Percentiles rank a stretch among this genome's conserved stretches.
Evolutionary conservation across 768 basidiomycete genomes (phyloP).

Genomic region (Tylopilus subfusipes): DNA sequence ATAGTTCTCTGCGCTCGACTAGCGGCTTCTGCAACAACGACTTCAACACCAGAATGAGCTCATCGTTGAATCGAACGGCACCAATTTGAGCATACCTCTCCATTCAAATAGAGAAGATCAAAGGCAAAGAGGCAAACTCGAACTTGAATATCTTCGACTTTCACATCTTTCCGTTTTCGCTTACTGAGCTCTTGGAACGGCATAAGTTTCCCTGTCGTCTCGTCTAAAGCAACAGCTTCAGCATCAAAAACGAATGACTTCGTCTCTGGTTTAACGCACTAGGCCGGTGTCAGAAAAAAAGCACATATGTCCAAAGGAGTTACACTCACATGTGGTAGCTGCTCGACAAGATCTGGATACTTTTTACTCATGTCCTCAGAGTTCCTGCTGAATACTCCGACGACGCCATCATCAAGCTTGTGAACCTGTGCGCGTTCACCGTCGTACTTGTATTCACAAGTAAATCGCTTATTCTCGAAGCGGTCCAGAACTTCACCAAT

Average conservation of each 20-base stretch:
- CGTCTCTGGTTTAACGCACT: conserved; percentile 85
- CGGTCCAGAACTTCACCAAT: conserved; percentile 96
- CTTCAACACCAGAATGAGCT: conserved; percentile 40
- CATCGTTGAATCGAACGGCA: not conserved
- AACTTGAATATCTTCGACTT: conserved; percentile 95
- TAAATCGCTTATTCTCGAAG: conserved; percentile 93
- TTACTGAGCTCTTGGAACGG: conserved; percentile 97
- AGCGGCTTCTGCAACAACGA: conserved; percentile 78
- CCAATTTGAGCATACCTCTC: conserved; percentile 57
- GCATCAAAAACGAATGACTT: conserved; percentile 93
- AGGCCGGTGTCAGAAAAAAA: conserved; percentile 5
- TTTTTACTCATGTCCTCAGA: conserved; percentile 99
- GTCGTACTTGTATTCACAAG: conserved; percentile 99
- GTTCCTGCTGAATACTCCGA: conserved; percentile 94
- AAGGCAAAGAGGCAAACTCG: conserved; percentile 96
- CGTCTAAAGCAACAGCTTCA: conserved; percentile 95
- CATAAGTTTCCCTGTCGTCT: conserved; percentile 77
- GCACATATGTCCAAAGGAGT: not conserved
- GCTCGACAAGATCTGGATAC: conserved; percentile 96
- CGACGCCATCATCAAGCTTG: conserved; percentile 71
- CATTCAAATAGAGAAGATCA: conserved; percentile 94
- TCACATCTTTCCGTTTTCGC: conserved; percentile 96
- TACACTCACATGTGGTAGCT: conserved; percentile 70
- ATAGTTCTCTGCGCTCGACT: conserved; percentile 67
- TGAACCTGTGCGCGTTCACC: conserved; percentile 98